Evolutionary conservation across 2,329 filamentous ascomycete genomes (phyloP).

Genomic region (Didymella glomerata): DNA sequence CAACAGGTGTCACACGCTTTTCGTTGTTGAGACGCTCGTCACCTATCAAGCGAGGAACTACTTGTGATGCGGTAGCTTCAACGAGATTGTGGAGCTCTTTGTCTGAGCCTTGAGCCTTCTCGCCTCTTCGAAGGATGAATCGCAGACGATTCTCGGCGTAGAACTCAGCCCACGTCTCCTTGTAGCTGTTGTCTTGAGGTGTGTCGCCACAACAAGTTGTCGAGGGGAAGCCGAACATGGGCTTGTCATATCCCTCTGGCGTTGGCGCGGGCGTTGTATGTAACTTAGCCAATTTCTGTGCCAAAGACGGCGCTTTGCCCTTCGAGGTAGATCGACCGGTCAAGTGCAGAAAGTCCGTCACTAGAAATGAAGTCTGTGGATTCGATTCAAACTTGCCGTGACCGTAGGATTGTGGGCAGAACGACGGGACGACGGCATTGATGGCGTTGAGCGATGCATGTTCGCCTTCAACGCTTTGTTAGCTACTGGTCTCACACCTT

Average conservation of each 20-base stretch:
- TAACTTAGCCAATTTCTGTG: constrained; percentile 77
- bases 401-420: constrained; percentile 79
- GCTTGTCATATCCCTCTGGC: constrained; percentile 65
- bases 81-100: constrained; percentile 68
- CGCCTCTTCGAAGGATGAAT: constrained; percentile 66
- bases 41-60: constrained; percentile 80
- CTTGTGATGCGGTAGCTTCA: constrained; percentile 66
- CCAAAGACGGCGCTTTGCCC: constrained; percentile 62
- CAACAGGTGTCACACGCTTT: constrained; percentile 73
- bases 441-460: constrained; percentile 86
- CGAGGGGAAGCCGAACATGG: constrained; percentile 83
- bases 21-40: constrained; percentile 69
- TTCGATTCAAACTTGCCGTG: constrained; percentile 67
- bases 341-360: constrained; percentile 80
- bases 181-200: constrained; percentile 79
- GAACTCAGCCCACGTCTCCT: constrained; percentile 81
- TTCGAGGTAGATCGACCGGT: constrained; percentile 38
- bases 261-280: constrained; percentile 78
- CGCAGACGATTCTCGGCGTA: constrained; percentile 79
- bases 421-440: constrained; percentile 71
- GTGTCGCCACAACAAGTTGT: constrained; percentile 88
- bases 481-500: constrained; percentile 10
- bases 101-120: constrained; percentile 71
- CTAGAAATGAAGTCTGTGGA: constrained; percentile 63
- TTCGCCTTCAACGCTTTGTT: constrained; percentile 66